Conservation (phyloP, 2,329 filamentous ascomycete genomes). For the Colletotrichum australisinense region DNA sequence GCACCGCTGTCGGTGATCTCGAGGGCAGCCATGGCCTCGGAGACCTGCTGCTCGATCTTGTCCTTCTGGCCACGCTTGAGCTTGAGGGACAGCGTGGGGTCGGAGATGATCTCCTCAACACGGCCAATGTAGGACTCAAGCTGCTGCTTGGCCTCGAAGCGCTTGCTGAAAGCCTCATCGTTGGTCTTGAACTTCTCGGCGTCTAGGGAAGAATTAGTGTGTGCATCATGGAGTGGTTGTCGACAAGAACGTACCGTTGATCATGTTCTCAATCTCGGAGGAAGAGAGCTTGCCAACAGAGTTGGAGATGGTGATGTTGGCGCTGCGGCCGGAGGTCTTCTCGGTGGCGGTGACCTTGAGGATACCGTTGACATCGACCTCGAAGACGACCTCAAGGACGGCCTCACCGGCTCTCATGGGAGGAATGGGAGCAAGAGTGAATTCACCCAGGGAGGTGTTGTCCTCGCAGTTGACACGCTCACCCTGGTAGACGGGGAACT, state of each 20-base stretch:
- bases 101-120: conserved; percentile 98
- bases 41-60: conserved; percentile 97
- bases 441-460: conserved; percentile 98
- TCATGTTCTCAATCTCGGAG: conserved; percentile 97
- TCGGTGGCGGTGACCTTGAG: conserved; percentile 99
- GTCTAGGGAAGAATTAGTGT: conserved; percentile 59
- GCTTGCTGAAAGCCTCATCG: conserved; percentile 99
- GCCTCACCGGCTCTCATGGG: conserved; percentile 94
- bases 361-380: conserved; percentile 99
- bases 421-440: conserved; percentile 90
- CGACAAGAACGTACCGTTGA: conserved; percentile 70
- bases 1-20: conserved; percentile 92
- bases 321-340: conserved; percentile 97
- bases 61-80: conserved; percentile 99
- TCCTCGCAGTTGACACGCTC: conserved; percentile 98
- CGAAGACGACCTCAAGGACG: conserved; percentile 97
- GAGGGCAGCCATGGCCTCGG: conserved; percentile 96
- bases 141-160: conserved; percentile 98
- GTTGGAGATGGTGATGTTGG: conserved; percentile 99
- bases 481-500: conserved; percentile 95
- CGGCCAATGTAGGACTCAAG: conserved; percentile 99
- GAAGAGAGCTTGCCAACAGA: conserved; percentile 98
- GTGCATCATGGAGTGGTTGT: conserved; percentile 32
- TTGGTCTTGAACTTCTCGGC: conserved; percentile 98
- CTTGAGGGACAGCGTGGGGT: conserved; percentile 95